A percentile compares a stretch with the other conserved stretches of the same genome.
These are phyloP conservation scores for Schizothecium vesticola DNA, from an alignment of 495 filamentous ascomycete genomes.

Conservation along the genomic window DNA sequence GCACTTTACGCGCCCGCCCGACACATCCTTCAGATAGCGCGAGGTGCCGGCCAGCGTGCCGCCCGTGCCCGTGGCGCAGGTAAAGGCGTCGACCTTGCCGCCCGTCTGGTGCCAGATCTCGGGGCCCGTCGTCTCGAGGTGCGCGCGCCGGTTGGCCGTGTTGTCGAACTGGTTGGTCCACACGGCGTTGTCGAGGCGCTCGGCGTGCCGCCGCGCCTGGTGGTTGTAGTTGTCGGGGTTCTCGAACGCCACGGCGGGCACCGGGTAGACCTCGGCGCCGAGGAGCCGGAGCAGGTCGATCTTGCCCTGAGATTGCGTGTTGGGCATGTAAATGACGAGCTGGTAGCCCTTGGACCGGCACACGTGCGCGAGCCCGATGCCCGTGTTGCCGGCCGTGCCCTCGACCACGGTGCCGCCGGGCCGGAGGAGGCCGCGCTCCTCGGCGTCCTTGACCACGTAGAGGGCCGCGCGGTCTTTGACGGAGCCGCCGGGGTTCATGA, in stretches of 20 bases:
- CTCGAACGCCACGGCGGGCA: slow-evolving; percentile 93
- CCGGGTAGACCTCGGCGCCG: slow-evolving; percentile 96
- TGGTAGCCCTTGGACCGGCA: slow-evolving; percentile 90
- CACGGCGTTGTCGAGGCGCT: slow-evolving; percentile 78
- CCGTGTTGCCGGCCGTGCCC: slow-evolving; percentile 95
- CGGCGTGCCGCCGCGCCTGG: slow-evolving; percentile 84
- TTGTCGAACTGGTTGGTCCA: slow-evolving; percentile 99
- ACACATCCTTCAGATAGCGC: slow-evolving; percentile 78
- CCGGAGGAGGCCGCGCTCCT: slow-evolving; percentile 72
- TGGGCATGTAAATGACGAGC: slow-evolving; percentile 98
- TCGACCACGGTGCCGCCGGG: slow-evolving; percentile 94
- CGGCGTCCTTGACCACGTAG: slow-evolving; percentile 90
- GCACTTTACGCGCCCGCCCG: slow-evolving; percentile 75
- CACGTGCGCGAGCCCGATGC: slow-evolving; percentile 95
- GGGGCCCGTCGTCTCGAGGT: slow-evolving; percentile 94
- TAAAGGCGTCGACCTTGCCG: slow-evolving; percentile 88
- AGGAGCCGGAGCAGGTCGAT: slow-evolving; percentile 87
- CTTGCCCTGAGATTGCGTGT: slow-evolving; percentile 97
- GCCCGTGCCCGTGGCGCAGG: slow-evolving; percentile 87
- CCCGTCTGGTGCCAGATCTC: slow-evolving; percentile 95
- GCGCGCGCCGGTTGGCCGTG: slow-evolving; percentile 83
- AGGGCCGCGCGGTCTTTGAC: slow-evolving; percentile 96
- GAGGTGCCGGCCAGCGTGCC: slow-evolving; percentile 90
- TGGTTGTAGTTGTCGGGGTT: slow-evolving; percentile 98
- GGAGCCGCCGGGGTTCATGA: slow-evolving; percentile 94